Conservation (phyloP, 2,329 filamentous ascomycete genomes). For the Epichloe typhina region DNA sequence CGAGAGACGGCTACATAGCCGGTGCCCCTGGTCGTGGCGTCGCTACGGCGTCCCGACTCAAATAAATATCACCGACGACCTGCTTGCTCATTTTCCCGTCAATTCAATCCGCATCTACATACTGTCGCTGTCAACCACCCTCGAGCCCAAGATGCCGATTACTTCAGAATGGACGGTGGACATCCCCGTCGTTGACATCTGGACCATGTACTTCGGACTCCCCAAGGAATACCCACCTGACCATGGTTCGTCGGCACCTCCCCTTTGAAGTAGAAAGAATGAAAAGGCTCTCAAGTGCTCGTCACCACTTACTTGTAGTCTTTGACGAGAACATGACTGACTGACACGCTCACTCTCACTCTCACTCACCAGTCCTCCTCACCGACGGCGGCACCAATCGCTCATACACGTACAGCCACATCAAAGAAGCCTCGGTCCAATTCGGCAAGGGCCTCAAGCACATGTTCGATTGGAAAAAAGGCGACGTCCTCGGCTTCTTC, state of each 20-base stretch:
- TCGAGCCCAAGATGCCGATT: constrained; percentile 48
- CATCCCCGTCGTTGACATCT: constrained; percentile 66
- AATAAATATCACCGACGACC: too few species aligned
- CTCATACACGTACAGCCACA: constrained; percentile 56
- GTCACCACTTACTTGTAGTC: neutral
- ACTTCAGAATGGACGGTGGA: constrained; percentile 53
- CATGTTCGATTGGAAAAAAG: constrained; percentile 64
- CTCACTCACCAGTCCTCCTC: constrained; percentile 51
- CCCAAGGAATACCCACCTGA: constrained; percentile 56
- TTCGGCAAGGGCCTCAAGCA: constrained; percentile 72
- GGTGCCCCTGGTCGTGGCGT: too few species aligned
- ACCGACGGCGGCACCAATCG: constrained; percentile 57
- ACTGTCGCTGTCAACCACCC: neutral
- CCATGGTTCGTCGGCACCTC: constrained; percentile 42
- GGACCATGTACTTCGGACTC: constrained; percentile 63
- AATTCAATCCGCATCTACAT: neutral
- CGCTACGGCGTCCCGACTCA: too few species aligned
- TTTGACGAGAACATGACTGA: neutral
- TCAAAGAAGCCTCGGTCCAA: constrained; percentile 51
- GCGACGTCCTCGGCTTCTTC: constrained; percentile 72
- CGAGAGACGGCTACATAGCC: too few species aligned
- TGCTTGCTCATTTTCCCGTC: neutral
- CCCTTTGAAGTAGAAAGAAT: neutral
- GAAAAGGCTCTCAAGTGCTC: neutral
- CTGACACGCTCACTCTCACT: neutral